Evolutionary conservation across 2,329 filamentous ascomycete genomes (phyloP).

Genomic region (Clathrospora elynae): DNA sequence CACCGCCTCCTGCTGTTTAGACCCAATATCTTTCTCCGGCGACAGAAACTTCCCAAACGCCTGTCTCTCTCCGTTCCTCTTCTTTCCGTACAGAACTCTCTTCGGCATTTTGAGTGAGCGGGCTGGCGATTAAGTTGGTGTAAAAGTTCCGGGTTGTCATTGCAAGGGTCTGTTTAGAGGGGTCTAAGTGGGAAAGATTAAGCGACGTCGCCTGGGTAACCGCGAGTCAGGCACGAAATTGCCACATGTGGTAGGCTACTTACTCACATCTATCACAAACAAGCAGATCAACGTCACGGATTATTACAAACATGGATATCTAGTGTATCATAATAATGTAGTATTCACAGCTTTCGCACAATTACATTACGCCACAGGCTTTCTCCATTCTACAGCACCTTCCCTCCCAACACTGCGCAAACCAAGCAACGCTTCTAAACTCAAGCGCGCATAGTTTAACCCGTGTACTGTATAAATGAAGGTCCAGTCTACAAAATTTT

Average conservation of each 20-base stretch:
- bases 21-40: conserved; percentile 30
- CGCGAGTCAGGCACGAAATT: too few species aligned
- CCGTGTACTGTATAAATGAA: conserved; percentile 10
- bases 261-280: too few species aligned
- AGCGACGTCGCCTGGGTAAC: conserved; percentile 14
- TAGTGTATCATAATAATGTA: too few species aligned
- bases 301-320: too few species aligned
- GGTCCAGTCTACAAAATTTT: conserved; percentile 7
- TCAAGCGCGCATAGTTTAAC: conserved; percentile 9
- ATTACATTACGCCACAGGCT: too few species aligned
- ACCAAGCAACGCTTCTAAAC: conserved; percentile 8
- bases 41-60: conserved; percentile 36
- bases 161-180: conserved; percentile 7
- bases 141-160: conserved; percentile 1
- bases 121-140: conserved; percentile 8
- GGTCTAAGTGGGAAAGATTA: conserved; percentile 13
- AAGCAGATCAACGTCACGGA: too few species aligned
- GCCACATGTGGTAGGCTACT: too few species aligned
- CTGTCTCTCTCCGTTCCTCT: conserved; percentile 32
- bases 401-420: conserved; percentile 5
- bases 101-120: conserved; percentile 24
- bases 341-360: too few species aligned
- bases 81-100: conserved; percentile 34
- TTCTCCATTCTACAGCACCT: too few species aligned
- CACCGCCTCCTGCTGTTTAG: conserved; percentile 1